A percentile compares a stretch with the other conserved stretches of the same genome.
phyloP scores from a whole-genome alignment of 257 asterid species.

The Solanum habrochaites region DNA sequence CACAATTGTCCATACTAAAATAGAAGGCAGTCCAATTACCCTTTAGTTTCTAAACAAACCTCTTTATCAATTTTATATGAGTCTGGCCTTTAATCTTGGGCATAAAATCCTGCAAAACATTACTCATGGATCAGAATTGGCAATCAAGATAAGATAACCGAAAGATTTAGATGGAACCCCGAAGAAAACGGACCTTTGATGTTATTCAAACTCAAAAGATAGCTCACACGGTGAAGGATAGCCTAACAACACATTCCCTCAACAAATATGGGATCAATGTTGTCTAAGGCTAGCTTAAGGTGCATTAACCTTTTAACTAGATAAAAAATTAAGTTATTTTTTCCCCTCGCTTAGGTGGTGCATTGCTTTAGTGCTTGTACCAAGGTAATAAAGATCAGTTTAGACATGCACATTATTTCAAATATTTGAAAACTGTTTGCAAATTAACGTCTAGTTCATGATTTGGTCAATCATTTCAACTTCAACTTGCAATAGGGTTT shows the following conservation, averaged over 20 bases:
- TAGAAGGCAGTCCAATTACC: slow-evolving; percentile 24
- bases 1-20: not conserved
- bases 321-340: not conserved
- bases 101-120: slow-evolving; percentile 45
- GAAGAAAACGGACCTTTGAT: not conserved
- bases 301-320: not conserved
- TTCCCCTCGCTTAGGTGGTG: not conserved
- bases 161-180: not conserved
- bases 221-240: not conserved
- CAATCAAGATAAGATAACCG: not conserved
- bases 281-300: not conserved
- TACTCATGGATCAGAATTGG: not conserved
- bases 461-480: not conserved
- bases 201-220: not conserved
- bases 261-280: not conserved
- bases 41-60: slow-evolving; percentile 56
- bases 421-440: not conserved
- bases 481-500: not conserved
- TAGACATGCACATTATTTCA: not conserved
- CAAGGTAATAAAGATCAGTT: not conserved
- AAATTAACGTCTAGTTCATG: not conserved
- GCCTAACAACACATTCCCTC: not conserved
- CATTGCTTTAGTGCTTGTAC: not conserved
- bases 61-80: slow-evolving; percentile 61
- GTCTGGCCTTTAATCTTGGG: slow-evolving; percentile 54